phyloP scores from a whole-genome alignment of 2,329 filamentous ascomycete genomes.

The Ophiostoma angusticollis region DNA sequence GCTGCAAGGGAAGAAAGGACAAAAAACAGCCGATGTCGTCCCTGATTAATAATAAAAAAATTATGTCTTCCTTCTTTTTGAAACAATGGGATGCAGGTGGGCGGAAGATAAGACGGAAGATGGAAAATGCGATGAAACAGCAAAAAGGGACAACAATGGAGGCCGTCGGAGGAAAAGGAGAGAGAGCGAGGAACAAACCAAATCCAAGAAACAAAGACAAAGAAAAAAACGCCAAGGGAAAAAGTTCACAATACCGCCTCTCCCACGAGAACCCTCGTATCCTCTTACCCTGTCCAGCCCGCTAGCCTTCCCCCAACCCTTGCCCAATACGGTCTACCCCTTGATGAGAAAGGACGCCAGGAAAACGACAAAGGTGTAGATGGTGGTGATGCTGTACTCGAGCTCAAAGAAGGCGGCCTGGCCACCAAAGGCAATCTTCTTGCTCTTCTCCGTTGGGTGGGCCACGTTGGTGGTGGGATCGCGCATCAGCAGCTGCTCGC shows the following conservation, averaged over 20 bases:
- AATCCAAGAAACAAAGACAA: background rate
- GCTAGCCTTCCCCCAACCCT: too few species aligned
- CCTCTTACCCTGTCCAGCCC: too few species aligned
- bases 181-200: background rate
- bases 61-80: background rate
- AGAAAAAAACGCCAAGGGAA: background rate
- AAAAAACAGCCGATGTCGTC: background rate
- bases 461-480: conserved; percentile 41
- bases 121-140: background rate
- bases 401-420: conserved; percentile 44
- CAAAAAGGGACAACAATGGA: background rate
- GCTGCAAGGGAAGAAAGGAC: background rate
- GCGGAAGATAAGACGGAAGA: background rate
- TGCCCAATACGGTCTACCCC: too few species aligned
- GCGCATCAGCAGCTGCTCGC: conserved; percentile 42
- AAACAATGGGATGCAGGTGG: background rate
- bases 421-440: conserved; percentile 36
- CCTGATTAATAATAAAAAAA: too few species aligned
- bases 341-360: conserved; percentile 19
- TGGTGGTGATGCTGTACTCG: conserved; percentile 37
- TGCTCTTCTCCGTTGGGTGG: conserved; percentile 29
- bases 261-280: too few species aligned
- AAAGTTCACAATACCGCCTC: background rate
- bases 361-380: conserved; percentile 37
- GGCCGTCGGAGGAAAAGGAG: background rate